Evolutionary conservation across 441 rosid genomes (phyloP).

Genomic region (Erodium texanum): DNA sequence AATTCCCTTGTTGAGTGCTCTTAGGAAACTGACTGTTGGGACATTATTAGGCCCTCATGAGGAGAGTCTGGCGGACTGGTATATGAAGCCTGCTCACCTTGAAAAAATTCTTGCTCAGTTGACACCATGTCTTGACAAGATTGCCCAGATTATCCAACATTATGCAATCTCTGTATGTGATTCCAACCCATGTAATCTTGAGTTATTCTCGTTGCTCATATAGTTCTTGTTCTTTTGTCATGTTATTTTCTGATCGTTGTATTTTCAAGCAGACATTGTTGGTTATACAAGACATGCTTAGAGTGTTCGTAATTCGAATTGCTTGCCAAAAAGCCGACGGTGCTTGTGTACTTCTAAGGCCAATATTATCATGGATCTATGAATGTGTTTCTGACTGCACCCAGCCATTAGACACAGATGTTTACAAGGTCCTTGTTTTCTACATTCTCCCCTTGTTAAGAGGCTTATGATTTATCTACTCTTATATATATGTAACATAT

Average conservation of each 20-base stretch:
- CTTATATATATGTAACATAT: not conserved
- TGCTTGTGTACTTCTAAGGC: slow-evolving; percentile 67
- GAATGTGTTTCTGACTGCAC: slow-evolving; percentile 41
- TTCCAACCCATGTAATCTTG: slow-evolving; percentile 2
- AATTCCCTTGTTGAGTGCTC: slow-evolving; percentile 81
- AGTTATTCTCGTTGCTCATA: not conserved
- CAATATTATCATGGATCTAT: slow-evolving; percentile 59
- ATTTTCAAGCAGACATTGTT: slow-evolving; percentile 51
- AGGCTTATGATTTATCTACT: not conserved
- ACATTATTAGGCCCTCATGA: slow-evolving; percentile 76
- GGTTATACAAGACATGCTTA: slow-evolving; percentile 91
- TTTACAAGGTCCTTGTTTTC: slow-evolving; percentile 54
- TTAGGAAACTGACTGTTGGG: slow-evolving; percentile 76
- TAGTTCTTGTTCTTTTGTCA: not conserved
- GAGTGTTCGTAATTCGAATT: slow-evolving; percentile 76
- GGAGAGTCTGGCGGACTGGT: slow-evolving; percentile 84
- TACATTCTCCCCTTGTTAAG: not conserved
- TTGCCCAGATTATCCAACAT: slow-evolving; percentile 82
- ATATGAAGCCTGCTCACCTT: slow-evolving; percentile 56
- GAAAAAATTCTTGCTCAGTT: slow-evolving; percentile 74
- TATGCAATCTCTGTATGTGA: slow-evolving; percentile 83
- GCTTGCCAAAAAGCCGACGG: slow-evolving; percentile 67
- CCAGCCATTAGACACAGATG: slow-evolving; percentile 43
- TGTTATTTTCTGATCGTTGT: slow-evolving; percentile 18
- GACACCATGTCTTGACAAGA: slow-evolving; percentile 75